These are phyloP conservation scores for Prunus dulcis DNA, from an alignment of 306 rosid species.

Conservation along the genomic window DNA sequence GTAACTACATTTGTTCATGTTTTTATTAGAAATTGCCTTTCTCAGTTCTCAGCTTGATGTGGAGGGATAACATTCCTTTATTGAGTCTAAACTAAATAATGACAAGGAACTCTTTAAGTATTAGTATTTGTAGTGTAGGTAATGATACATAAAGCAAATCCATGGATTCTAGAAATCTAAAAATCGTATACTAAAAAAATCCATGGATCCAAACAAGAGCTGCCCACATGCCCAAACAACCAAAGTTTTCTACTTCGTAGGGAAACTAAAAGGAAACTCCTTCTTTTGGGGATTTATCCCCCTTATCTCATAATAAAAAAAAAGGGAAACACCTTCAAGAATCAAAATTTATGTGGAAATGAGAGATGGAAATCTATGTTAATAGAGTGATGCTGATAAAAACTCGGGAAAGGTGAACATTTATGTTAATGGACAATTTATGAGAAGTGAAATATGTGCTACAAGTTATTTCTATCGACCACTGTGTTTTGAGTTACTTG, in stretches of 20 bases:
- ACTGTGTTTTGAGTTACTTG: background rate
- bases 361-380: background rate
- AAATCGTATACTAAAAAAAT: background rate
- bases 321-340: background rate
- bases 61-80: background rate
- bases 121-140: background rate
- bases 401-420: background rate
- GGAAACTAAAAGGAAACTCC: background rate
- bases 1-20: background rate
- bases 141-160: background rate
- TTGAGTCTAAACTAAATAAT: background rate
- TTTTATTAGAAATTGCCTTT: background rate
- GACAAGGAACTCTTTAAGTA: background rate
- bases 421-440: background rate
- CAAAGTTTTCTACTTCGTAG: background rate
- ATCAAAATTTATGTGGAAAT: background rate
- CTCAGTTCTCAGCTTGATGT: background rate
- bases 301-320: no score
- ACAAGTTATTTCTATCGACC: background rate
- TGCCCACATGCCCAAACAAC: background rate
- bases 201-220: background rate
- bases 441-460: background rate
- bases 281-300: background rate
- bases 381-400: background rate
- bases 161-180: background rate